Conservation (phyloP, 768 basidiomycete genomes). For the Clitopilus hobsonii region DNA sequence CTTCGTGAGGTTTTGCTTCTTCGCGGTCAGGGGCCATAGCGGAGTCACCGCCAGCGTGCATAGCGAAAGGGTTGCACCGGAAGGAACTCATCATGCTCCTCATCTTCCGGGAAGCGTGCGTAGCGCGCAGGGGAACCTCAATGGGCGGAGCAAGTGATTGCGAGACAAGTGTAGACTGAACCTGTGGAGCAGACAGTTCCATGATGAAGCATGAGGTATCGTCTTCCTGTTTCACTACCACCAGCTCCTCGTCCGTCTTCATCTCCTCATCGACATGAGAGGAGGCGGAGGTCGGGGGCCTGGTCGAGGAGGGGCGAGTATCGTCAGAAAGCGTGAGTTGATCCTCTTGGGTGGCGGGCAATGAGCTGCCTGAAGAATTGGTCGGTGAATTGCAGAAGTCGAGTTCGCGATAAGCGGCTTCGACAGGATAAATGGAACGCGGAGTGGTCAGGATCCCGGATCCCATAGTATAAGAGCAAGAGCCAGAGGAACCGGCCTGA, state of each 20-base stretch:
- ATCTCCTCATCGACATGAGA: neutral
- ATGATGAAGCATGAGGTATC: slow-evolving; percentile 39
- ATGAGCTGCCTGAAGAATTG: slow-evolving; percentile 4
- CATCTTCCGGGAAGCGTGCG: slow-evolving; percentile 67
- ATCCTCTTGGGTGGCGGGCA: neutral
- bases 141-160: slow-evolving; percentile 49
- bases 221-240: slow-evolving; percentile 38
- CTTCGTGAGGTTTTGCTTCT: slow-evolving; percentile 54
- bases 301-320: slow-evolving; percentile 6
- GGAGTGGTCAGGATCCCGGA: neutral
- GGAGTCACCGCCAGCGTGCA: slow-evolving; percentile 48
- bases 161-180: slow-evolving; percentile 16
- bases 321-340: neutral
- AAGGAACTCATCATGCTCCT: slow-evolving; percentile 75
- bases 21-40: slow-evolving; percentile 35
- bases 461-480: neutral
- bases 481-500: neutral
- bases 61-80: slow-evolving; percentile 71
- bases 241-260: slow-evolving; percentile 7
- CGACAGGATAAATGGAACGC: neutral
- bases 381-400: slow-evolving; percentile 8
- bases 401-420: neutral
- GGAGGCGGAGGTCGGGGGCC: neutral
- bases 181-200: slow-evolving; percentile 26
- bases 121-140: slow-evolving; percentile 72